phyloP scores from a whole-genome alignment of 495 filamentous ascomycete genomes.

The Pseudomonodictys pantanalensis region DNA sequence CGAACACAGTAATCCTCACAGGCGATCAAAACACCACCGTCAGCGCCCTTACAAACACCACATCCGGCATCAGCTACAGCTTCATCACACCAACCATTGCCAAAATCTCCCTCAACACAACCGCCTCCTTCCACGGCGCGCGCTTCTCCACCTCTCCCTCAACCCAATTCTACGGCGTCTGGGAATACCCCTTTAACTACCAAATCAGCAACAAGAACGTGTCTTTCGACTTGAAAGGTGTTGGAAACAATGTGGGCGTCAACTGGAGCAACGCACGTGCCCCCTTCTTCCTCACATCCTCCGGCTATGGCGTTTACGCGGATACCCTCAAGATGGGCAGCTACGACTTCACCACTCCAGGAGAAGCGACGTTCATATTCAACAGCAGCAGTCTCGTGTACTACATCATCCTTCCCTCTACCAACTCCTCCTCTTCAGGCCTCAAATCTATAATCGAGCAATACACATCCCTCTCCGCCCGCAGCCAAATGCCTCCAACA shows the following conservation, averaged over 20 bases:
- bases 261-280: conserved; percentile 39
- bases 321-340: conserved; percentile 35
- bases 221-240: conserved; percentile 33
- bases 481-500: conserved; percentile 34
- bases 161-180: conserved; percentile 35
- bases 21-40: conserved; percentile 11
- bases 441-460: conserved; percentile 27
- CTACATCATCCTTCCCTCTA: conserved; percentile 35
- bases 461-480: conserved; percentile 31
- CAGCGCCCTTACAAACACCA: conserved; percentile 6
- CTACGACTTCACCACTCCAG: conserved; percentile 33
- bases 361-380: conserved; percentile 37
- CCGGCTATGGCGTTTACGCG: conserved; percentile 38
- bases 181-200: conserved; percentile 39
- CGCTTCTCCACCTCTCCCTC: conserved; percentile 4
- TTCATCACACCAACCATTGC: conserved; percentile 20
- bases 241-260: conserved; percentile 33
- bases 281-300: conserved; percentile 38
- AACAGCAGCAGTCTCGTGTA: conserved; percentile 35
- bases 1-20: conserved; percentile 10
- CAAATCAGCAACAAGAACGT: conserved; percentile 34
- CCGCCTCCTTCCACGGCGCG: conserved; percentile 8
- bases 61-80: conserved; percentile 1
- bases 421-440: too few species aligned
- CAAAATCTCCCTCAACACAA: conserved; percentile 13